Evolutionary conservation across 208 protist genomes (phyloP).

Genomic region (Leishmania braziliensis): DNA sequence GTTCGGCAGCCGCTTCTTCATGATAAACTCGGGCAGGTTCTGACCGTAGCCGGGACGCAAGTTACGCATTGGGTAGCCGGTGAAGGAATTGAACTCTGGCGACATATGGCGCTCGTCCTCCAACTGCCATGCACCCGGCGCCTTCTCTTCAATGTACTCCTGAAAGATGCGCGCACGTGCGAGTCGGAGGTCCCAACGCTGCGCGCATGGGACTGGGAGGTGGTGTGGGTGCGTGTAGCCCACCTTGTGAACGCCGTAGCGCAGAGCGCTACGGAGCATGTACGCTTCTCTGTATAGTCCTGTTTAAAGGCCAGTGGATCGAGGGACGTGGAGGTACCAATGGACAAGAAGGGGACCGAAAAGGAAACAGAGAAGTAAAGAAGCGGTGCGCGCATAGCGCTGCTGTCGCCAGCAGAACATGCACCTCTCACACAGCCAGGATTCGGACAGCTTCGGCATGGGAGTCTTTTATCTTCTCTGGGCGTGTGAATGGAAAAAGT

Average conservation of each 20-base stretch:
- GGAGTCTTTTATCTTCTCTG: neutral
- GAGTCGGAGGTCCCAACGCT: slow-evolving; percentile 88
- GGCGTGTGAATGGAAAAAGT: too few relatives aligned
- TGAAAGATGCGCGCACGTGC: slow-evolving; percentile 87
- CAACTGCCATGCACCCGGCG: slow-evolving; percentile 86
- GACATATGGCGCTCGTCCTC: slow-evolving; percentile 92
- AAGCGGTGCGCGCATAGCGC: neutral
- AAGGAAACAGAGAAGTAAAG: neutral
- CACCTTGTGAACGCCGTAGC: slow-evolving; percentile 75
- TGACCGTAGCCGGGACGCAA: slow-evolving; percentile 89
- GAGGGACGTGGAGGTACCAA: neutral
- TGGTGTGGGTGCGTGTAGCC: slow-evolving; percentile 66
- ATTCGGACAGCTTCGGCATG: too few relatives aligned
- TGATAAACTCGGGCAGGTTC: slow-evolving; percentile 83
- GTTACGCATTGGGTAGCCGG: slow-evolving; percentile 83
- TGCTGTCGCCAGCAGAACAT: neutral
- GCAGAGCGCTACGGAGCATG: slow-evolving; percentile 25
- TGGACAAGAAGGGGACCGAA: neutral
- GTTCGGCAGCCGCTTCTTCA: slow-evolving; percentile 90
- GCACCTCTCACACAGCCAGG: neutral
- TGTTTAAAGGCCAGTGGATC: neutral
- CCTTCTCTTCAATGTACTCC: slow-evolving; percentile 91
- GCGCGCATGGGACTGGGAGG: slow-evolving; percentile 82
- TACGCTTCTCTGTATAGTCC: slow-evolving; percentile 1
- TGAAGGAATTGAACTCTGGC: slow-evolving; percentile 90